phyloP scores from a whole-genome alignment of 2,329 filamentous ascomycete species.

The Juglanconis oblonga region DNA sequence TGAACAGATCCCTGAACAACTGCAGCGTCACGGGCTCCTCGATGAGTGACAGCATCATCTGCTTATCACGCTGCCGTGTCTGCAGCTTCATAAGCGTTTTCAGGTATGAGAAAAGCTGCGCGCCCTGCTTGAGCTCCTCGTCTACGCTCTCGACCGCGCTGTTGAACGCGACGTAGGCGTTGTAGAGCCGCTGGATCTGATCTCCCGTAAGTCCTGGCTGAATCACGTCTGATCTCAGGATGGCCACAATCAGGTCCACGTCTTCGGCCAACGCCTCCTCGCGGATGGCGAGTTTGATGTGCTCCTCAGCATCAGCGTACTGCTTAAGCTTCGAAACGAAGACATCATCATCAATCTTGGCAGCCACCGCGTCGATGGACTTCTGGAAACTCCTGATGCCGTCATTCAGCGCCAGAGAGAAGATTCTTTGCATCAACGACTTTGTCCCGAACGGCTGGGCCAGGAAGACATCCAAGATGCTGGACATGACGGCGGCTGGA shows the following conservation, averaged over 20 bases:
- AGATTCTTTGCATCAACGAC: slow-evolving; percentile 90
- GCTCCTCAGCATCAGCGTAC: slow-evolving; percentile 74
- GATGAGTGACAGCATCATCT: slow-evolving; percentile 93
- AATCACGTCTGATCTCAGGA: slow-evolving; percentile 76
- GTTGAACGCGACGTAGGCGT: slow-evolving; percentile 95
- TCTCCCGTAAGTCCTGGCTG: slow-evolving; percentile 66
- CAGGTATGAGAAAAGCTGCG: slow-evolving; percentile 87
- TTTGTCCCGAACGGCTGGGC: slow-evolving; percentile 90
- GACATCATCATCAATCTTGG: slow-evolving; percentile 76
- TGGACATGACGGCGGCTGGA: slow-evolving; percentile 95
- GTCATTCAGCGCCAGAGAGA: slow-evolving; percentile 86
- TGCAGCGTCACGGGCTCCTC: slow-evolving; percentile 98
- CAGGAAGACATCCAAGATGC: slow-evolving; percentile 88
- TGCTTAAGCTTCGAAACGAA: slow-evolving; percentile 78
- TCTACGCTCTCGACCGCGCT: slow-evolving; percentile 89
- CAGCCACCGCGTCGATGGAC: slow-evolving; percentile 73
- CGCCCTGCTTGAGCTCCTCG: slow-evolving; percentile 82
- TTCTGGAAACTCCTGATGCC: slow-evolving; percentile 84
- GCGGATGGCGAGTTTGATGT: slow-evolving; percentile 70
- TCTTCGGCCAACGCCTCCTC: slow-evolving; percentile 70
- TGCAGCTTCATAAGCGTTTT: slow-evolving; percentile 94
- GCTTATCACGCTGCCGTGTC: slow-evolving; percentile 88
- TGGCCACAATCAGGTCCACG: slow-evolving; percentile 80
- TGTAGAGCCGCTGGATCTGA: slow-evolving; percentile 83
- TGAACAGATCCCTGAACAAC: slow-evolving; percentile 92